Conservation (phyloP, 495 filamentous ascomycete genomes). For the Xylona heveae region DNA sequence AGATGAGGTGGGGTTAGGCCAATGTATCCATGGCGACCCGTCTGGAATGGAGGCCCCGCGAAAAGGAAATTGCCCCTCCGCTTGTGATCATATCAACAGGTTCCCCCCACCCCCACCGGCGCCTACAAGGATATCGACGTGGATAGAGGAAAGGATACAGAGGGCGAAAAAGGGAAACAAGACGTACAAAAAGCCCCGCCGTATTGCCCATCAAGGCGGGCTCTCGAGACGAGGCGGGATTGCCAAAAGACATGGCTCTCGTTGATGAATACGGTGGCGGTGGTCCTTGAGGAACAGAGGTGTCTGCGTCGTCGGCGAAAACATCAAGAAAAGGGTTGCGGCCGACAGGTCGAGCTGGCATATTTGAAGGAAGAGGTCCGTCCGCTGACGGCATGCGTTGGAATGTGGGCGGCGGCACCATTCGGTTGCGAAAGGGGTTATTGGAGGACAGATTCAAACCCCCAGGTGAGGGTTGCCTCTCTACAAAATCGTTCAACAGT, state of each 20-base stretch:
- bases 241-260: slow-evolving; percentile 29
- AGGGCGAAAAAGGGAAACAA: background rate
- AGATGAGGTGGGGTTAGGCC: slow-evolving; percentile 4
- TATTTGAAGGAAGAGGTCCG: slow-evolving; percentile 22
- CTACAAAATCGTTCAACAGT: too few relatives aligned
- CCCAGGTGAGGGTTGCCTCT: too few relatives aligned
- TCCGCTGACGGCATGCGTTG: slow-evolving; percentile 9
- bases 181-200: slow-evolving; percentile 78
- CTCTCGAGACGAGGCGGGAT: slow-evolving; percentile 23
- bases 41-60: background rate
- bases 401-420: slow-evolving; percentile 38
- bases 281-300: slow-evolving; percentile 22
- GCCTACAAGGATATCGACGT: background rate
- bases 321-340: slow-evolving; percentile 86
- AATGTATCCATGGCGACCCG: slow-evolving; percentile 5
- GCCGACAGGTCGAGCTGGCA: slow-evolving; percentile 44
- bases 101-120: too few relatives aligned
- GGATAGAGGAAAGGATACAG: background rate
- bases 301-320: slow-evolving; percentile 26
- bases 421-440: slow-evolving; percentile 94
- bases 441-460: slow-evolving; percentile 48
- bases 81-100: slow-evolving; percentile 5
- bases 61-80: background rate
- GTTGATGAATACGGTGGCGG: slow-evolving; percentile 14
- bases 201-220: slow-evolving; percentile 38